These are phyloP conservation scores for Ascochyta clinopodiicola DNA, from an alignment of 2,329 filamentous ascomycete genomes.

Conservation along the genomic window DNA sequence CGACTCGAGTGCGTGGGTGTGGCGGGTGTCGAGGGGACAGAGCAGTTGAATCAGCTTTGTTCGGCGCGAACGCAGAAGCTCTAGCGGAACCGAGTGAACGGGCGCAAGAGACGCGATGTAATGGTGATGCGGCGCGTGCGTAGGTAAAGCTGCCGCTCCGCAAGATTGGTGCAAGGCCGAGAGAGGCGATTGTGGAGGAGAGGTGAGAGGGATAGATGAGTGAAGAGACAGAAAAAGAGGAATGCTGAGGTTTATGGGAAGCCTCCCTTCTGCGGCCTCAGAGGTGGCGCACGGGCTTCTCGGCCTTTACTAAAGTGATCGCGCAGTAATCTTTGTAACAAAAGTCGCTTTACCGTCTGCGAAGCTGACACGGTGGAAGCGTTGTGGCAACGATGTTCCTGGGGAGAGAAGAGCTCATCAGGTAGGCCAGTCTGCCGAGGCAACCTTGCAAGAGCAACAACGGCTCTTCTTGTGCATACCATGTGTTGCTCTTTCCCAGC, in stretches of 20 bases:
- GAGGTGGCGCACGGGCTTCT: constrained; percentile 27
- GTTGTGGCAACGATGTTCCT: background rate
- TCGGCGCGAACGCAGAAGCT: constrained; percentile 32
- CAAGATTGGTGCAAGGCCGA: constrained; percentile 12
- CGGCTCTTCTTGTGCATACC: background rate
- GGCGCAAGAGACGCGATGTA: constrained; percentile 24
- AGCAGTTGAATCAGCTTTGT: constrained; percentile 38
- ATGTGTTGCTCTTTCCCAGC: background rate
- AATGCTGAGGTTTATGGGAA: constrained; percentile 43
- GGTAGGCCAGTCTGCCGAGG: background rate
- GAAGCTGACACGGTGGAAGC: background rate
- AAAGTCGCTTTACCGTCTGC: constrained; percentile 14
- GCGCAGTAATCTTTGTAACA: constrained; percentile 33
- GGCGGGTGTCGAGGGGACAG: constrained; percentile 29
- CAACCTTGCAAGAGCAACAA: background rate
- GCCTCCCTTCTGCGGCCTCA: constrained; percentile 32
- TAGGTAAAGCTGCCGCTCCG: constrained; percentile 23
- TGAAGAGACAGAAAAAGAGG: constrained; percentile 39
- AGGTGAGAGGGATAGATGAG: constrained; percentile 22
- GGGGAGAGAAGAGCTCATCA: background rate
- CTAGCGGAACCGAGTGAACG: constrained; percentile 35
- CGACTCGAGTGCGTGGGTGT: constrained; percentile 28
- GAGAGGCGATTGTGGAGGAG: constrained; percentile 29
- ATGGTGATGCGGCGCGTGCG: constrained; percentile 22
- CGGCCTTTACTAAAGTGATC: constrained; percentile 32